Conservation (phyloP, 345 rosid species). For the Citrus unshiu region DNA sequence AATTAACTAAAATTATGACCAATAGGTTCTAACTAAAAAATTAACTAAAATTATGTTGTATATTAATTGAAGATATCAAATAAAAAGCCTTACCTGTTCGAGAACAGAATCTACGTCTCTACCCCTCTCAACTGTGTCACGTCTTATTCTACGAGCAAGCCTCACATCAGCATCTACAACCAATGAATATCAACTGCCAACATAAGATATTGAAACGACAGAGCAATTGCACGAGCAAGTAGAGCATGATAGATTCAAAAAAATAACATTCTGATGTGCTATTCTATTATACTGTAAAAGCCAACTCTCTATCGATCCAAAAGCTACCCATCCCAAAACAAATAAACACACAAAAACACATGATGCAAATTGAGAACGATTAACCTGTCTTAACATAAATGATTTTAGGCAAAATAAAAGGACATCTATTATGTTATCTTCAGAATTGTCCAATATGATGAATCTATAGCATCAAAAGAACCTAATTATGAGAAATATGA, state of each 20-base stretch:
- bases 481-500: neutral
- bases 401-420: neutral
- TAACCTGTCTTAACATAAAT: neutral
- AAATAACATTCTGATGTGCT: neutral
- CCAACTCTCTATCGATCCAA: neutral
- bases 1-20: neutral
- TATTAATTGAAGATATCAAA: neutral
- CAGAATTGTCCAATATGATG: neutral
- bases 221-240: neutral
- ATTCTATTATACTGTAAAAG: neutral
- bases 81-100: conserved; percentile 65
- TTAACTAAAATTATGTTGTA: neutral
- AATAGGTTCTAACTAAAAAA: neutral
- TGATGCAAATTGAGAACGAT: neutral
- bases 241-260: neutral
- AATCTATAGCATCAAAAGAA: neutral
- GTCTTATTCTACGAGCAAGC: conserved; percentile 98
- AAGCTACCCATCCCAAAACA: neutral
- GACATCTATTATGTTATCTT: neutral
- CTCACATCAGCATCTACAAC: conserved; percentile 98
- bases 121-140: conserved; percentile 96
- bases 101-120: conserved; percentile 95
- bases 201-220: conserved; percentile 16
- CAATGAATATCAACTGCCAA: conserved; percentile 20
- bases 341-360: neutral